Evolutionary conservation across 495 filamentous ascomycete genomes (phyloP).

Genomic region (Aspergillus ellipticus): DNA sequence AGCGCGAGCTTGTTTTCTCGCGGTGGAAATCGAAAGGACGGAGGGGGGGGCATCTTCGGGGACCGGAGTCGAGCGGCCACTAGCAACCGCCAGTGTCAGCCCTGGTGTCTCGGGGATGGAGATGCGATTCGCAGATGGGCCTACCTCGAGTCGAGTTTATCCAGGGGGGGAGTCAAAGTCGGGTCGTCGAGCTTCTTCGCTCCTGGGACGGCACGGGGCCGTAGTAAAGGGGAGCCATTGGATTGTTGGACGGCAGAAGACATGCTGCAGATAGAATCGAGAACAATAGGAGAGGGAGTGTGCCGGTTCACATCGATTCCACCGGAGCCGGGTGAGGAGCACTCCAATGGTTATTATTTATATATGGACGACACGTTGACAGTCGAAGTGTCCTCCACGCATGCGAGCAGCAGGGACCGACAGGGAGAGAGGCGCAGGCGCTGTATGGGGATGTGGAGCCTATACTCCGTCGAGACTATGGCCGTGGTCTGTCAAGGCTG

Average conservation of each 20-base stretch:
- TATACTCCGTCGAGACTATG: neutral
- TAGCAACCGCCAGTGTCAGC: conserved; percentile 28
- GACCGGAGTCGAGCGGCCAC: conserved; percentile 84
- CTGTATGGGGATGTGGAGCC: neutral
- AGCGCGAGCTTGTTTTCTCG: conserved; percentile 79
- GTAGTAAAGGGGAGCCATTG: conserved; percentile 26
- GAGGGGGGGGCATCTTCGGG: conserved; percentile 90
- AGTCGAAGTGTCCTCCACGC: neutral
- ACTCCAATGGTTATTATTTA: neutral
- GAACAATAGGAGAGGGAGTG: conserved; percentile 4
- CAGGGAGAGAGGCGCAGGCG: neutral
- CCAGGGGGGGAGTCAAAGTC: conserved; percentile 20
- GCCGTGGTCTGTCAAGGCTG: neutral
- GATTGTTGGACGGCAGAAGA: conserved; percentile 30
- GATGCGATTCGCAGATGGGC: neutral
- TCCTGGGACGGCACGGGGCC: conserved; percentile 30
- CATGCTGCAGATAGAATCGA: conserved; percentile 24
- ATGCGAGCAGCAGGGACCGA: neutral
- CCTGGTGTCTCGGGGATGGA: neutral
- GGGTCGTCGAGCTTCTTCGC: conserved; percentile 23
- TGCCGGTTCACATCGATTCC: conserved; percentile 5
- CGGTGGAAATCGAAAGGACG: conserved; percentile 76
- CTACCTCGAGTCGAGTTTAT: conserved; percentile 34
- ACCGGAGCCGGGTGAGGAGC: neutral
- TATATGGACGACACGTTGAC: neutral